Conservation (phyloP, 129 eudicot genomes). For the Kitagawia praeruptora region DNA sequence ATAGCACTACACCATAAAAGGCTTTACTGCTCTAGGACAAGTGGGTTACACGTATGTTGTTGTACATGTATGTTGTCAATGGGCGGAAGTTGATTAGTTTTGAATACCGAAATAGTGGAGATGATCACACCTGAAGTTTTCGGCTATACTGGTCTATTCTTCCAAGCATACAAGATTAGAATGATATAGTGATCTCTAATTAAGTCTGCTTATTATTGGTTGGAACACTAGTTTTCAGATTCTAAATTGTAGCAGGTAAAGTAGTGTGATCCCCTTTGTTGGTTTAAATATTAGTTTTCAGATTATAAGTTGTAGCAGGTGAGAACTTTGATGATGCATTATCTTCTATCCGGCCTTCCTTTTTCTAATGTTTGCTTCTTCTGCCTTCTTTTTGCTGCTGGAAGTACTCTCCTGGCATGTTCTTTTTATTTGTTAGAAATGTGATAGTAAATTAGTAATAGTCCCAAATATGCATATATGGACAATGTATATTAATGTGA, state of each 20-base stretch:
- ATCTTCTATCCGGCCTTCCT: no score
- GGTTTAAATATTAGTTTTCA: constrained; percentile 12
- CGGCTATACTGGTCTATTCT: neutral
- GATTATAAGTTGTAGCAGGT: no score
- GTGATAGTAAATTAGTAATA: no score
- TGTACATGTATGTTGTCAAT: neutral
- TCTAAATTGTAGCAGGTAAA: constrained; percentile 22
- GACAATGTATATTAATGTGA: no score
- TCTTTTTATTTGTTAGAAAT: no score
- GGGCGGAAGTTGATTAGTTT: constrained; percentile 1
- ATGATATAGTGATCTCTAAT: neutral
- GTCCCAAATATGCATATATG: no score
- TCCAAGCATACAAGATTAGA: neutral
- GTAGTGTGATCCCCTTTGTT: constrained; percentile 12
- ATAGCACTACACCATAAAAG: no score
- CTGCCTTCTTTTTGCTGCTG: no score
- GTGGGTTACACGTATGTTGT: neutral
- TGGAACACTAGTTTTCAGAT: constrained; percentile 12
- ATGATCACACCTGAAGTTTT: neutral
- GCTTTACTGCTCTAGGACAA: constrained; percentile 2
- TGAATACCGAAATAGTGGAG: neutral
- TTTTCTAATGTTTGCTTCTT: no score
- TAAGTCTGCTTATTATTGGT: constrained; percentile 16
- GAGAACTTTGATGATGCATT: no score
- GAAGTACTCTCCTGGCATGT: no score